Percentiles rank a stretch among this genome's conserved stretches.
Conservation (phyloP, 768 basidiomycete species). For the Boletus fagicola region DNA sequence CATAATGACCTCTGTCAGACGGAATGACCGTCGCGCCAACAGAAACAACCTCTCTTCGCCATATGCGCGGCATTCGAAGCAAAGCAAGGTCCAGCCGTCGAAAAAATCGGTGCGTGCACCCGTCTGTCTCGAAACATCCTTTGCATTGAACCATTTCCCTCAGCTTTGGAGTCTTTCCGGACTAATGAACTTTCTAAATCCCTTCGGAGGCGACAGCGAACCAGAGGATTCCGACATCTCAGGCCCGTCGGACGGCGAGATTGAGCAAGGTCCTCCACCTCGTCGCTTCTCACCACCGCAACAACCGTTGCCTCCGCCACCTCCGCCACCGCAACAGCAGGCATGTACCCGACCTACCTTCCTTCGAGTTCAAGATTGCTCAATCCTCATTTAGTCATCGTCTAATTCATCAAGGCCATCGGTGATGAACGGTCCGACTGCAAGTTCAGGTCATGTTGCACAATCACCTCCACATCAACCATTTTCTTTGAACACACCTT, state of each 20-base stretch:
- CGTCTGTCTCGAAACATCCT: background rate
- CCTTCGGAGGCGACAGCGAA: slow-evolving; percentile 33
- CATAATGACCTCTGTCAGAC: slow-evolving; percentile 59
- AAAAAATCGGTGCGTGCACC: slow-evolving; percentile 49
- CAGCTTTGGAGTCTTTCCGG: slow-evolving; percentile 53
- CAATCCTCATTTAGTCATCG: slow-evolving; percentile 26
- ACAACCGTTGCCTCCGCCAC: slow-evolving; percentile 22
- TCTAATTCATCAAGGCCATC: slow-evolving; percentile 18
- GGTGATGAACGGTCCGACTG: slow-evolving; percentile 15
- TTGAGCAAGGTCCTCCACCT: slow-evolving; percentile 28
- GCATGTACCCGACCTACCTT: slow-evolving; percentile 25
- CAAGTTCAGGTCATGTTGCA: slow-evolving; percentile 11
- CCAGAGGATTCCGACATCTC: slow-evolving; percentile 21
- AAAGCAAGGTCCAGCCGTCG: slow-evolving; percentile 23
- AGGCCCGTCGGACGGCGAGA: slow-evolving; percentile 25
- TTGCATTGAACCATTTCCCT: slow-evolving; percentile 11
- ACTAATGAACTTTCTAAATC: slow-evolving; percentile 52
- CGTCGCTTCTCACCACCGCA: slow-evolving; percentile 25
- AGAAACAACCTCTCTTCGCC: slow-evolving; percentile 48
- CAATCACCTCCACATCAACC: slow-evolving; percentile 15
- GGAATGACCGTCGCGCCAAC: slow-evolving; percentile 39
- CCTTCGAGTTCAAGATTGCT: slow-evolving; percentile 20
- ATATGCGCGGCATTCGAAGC: slow-evolving; percentile 45
- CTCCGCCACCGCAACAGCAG: slow-evolving; percentile 25
- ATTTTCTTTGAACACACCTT: slow-evolving; percentile 21